phyloP scores from a whole-genome alignment of 2,329 filamentous ascomycete genomes.

The Colletotrichum sp. region DNA sequence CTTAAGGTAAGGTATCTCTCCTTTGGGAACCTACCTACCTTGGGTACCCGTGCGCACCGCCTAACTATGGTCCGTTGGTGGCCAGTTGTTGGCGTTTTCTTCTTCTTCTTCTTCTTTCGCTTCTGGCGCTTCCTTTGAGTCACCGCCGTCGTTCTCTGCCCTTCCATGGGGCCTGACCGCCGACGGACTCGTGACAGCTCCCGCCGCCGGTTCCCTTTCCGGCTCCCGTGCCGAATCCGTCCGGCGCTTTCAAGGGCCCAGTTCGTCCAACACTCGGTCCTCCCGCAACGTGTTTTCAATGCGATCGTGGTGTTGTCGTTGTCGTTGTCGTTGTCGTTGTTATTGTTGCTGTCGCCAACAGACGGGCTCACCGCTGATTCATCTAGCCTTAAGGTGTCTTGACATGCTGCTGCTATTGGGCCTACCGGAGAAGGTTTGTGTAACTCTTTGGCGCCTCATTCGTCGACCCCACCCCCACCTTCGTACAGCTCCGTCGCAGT shows the following conservation, averaged over 20 bases:
- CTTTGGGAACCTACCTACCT: background rate
- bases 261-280: background rate
- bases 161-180: background rate
- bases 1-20: too few relatives aligned
- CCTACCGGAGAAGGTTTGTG: background rate
- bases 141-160: background rate
- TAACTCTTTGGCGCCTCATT: background rate
- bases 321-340: background rate
- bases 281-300: background rate
- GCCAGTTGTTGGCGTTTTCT: background rate
- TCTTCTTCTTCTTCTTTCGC: background rate
- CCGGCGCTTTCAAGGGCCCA: background rate
- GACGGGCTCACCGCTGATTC: background rate
- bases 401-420: background rate
- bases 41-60: background rate
- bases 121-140: background rate
- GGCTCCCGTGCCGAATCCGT: background rate
- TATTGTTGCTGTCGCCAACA: background rate
- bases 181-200: background rate
- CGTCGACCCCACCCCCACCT: background rate
- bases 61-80: background rate
- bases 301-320: background rate
- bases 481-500: background rate
- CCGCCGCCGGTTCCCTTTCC: background rate
- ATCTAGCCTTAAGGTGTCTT: background rate